These are phyloP conservation scores for Rhytidhysteron rufulum DNA, from an alignment of 2,329 filamentous ascomycete genomes.

Conservation along the genomic window DNA sequence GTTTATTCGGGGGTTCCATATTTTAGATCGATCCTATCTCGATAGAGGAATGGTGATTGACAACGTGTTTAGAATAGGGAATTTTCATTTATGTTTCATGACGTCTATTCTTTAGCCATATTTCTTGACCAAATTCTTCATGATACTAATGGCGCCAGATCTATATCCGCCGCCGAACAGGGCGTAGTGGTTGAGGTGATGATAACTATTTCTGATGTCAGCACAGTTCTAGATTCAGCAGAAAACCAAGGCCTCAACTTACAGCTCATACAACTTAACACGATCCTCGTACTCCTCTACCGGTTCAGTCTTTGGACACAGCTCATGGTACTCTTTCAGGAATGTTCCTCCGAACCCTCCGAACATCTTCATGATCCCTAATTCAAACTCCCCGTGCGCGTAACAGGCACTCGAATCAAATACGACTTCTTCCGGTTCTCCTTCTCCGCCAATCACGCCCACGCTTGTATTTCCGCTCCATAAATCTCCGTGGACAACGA, in stretches of 20 bases:
- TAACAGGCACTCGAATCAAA: conserved; percentile 81
- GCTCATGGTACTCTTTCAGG: conserved; percentile 69
- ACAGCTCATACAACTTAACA: conserved; percentile 76
- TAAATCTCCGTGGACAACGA: conserved; percentile 86
- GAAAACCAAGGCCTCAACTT: conserved; percentile 38
- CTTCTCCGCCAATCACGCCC: conserved; percentile 55
- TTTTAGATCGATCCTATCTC: no score
- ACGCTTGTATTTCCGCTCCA: conserved; percentile 81
- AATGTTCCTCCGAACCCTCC: conserved; percentile 74
- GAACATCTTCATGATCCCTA: conserved; percentile 97
- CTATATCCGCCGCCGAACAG: conserved; percentile 81
- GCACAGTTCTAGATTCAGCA: no score
- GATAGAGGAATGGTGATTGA: no score
- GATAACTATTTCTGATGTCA: conserved; percentile 73
- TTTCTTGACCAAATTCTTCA: conserved; percentile 68
- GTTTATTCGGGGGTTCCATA: no score
- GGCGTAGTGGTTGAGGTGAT: conserved; percentile 84
- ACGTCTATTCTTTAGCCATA: conserved; percentile 56
- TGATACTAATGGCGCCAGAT: conserved; percentile 71
- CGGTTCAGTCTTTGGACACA: conserved; percentile 78
- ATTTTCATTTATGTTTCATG: no score
- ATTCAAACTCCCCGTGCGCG: conserved; percentile 82
- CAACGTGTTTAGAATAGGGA: no score
- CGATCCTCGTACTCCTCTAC: conserved; percentile 81
- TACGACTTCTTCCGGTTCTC: conserved; percentile 73